These are phyloP conservation scores for Hygrocybe punicea DNA, from an alignment of 768 basidiomycete species.

Conservation along the genomic window DNA sequence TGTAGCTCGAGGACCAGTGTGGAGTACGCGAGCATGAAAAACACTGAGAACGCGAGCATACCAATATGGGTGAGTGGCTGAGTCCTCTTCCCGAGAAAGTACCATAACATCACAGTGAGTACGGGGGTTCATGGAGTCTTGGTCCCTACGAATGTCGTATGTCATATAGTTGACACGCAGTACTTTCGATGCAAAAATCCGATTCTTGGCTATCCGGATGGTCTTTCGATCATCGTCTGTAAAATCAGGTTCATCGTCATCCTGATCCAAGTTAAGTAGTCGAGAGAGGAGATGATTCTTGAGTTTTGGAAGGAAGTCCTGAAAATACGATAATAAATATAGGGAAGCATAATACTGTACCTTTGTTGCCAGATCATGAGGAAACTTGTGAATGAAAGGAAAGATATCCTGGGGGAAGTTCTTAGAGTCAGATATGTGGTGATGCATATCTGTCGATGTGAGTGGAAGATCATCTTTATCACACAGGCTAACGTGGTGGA, in stretches of 20 bases:
- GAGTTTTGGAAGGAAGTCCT: slow-evolving; percentile 28
- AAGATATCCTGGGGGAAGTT: slow-evolving; percentile 7
- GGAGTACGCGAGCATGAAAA: slow-evolving; percentile 5
- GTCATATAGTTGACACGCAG: slow-evolving; percentile 22
- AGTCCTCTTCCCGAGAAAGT: slow-evolving; percentile 9
- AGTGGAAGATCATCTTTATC: slow-evolving; percentile 2
- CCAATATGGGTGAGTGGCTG: slow-evolving; percentile 21
- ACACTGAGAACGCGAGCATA: slow-evolving; percentile 13
- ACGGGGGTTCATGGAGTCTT: slow-evolving; percentile 37
- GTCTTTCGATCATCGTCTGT: slow-evolving; percentile 10
- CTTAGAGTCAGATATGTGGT: slow-evolving; percentile 16
- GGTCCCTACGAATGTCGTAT: slow-evolving; percentile 33
- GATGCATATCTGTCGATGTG: slow-evolving; percentile 9
- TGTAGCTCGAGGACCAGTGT: slow-evolving; percentile 13
- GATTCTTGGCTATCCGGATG: slow-evolving; percentile 20
- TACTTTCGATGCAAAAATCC: slow-evolving; percentile 29
- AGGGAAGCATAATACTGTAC: slow-evolving; percentile 4
- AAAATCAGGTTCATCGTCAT: slow-evolving; percentile 7
- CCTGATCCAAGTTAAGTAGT: slow-evolving; percentile 13
- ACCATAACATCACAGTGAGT: slow-evolving; percentile 4
- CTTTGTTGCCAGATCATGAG: slow-evolving; percentile 18
- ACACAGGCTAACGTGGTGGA: neutral
- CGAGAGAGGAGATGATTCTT: slow-evolving; percentile 29
- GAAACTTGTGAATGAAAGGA: slow-evolving; percentile 10
- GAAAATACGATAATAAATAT: neutral